phyloP scores from a whole-genome alignment of 1,284 basidiomycete species.

The Pholiota adiposa region DNA sequence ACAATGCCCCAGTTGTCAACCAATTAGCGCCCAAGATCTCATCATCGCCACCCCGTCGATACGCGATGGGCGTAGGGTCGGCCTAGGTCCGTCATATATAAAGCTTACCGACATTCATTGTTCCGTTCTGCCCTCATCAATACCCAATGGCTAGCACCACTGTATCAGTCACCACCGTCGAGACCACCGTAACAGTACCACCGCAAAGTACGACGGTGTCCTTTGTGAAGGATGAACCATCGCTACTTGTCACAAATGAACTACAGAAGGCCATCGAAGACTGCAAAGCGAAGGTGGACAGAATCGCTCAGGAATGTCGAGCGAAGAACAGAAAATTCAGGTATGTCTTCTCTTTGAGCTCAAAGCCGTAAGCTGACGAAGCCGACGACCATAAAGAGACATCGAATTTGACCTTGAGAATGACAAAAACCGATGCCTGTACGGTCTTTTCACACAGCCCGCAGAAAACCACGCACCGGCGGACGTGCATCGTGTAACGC shows the following conservation, averaged over 20 bases:
- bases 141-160: neutral
- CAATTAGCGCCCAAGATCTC: slow-evolving; percentile 2
- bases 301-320: slow-evolving; percentile 42
- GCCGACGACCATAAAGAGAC: slow-evolving; percentile 40
- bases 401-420: slow-evolving; percentile 50
- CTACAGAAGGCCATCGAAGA: slow-evolving; percentile 42
- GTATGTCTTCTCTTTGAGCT: slow-evolving; percentile 25
- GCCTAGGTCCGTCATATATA: neutral
- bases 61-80: neutral
- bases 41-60: neutral
- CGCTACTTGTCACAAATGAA: slow-evolving; percentile 34
- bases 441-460: slow-evolving; percentile 25
- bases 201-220: slow-evolving; percentile 13
- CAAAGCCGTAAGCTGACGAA: too few species aligned
- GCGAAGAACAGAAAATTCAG: slow-evolving; percentile 43
- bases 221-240: slow-evolving; percentile 22
- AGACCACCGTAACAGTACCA: neutral
- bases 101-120: neutral
- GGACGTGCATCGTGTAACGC: slow-evolving; percentile 45
- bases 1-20: neutral
- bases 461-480: slow-evolving; percentile 26
- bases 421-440: slow-evolving; percentile 41
- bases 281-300: slow-evolving; percentile 40
- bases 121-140: neutral
- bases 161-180: neutral